Conservation (phyloP, 768 basidiomycete genomes). For the Crucibulum laeve region DNA sequence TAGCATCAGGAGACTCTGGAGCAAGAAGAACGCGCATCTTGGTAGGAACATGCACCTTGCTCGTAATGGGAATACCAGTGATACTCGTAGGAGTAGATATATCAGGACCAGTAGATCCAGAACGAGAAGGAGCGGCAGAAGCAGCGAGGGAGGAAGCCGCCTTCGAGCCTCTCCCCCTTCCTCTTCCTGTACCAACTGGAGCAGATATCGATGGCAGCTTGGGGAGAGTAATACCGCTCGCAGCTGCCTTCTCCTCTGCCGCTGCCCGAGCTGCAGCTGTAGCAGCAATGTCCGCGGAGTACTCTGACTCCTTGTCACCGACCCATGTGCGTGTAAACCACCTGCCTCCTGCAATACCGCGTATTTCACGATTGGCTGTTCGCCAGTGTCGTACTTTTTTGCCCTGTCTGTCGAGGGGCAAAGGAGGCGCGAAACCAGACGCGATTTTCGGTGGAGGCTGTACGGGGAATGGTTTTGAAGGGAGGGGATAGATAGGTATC, state of each 20-base stretch:
- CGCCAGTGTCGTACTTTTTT: conserved; percentile 71
- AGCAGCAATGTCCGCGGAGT: conserved; percentile 32
- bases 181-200: conserved; percentile 29
- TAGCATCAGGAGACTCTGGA: conserved; percentile 27
- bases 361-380: conserved; percentile 67
- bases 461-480: conserved; percentile 80
- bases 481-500: conserved; percentile 72
- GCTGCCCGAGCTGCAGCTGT: conserved; percentile 21
- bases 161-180: conserved; percentile 36
- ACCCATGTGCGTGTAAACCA: conserved; percentile 83
- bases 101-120: conserved; percentile 50
- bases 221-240: conserved; percentile 21
- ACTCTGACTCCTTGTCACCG: conserved; percentile 77
- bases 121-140: conserved; percentile 53
- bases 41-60: conserved; percentile 45
- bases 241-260: conserved; percentile 24
- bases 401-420: conserved; percentile 62
- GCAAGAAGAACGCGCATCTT: conserved; percentile 64
- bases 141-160: conserved; percentile 37
- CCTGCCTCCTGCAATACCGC: conserved; percentile 79
- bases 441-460: conserved; percentile 75
- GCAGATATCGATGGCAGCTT: conserved; percentile 46
- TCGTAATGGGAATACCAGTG: conserved; percentile 20
- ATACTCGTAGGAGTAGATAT: conserved; percentile 18
- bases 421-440: conserved; percentile 63